Evolutionary conservation across 306 rosid genomes (phyloP), one percentile per base, ranked within the genome.

Genomic region (Quercus dentata): DNA sequence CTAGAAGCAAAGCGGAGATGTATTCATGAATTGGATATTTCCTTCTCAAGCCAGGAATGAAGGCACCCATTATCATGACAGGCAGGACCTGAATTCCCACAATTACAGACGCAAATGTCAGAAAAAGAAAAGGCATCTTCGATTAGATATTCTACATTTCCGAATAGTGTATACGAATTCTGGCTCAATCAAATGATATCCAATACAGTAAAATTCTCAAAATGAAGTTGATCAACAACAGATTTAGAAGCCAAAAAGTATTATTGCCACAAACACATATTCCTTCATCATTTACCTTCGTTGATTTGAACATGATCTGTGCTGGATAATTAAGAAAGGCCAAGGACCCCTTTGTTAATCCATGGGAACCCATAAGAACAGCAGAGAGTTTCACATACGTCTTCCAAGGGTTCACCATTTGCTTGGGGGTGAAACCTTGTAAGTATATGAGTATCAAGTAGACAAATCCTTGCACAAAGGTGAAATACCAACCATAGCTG

Each of bases 401-500:
- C 71, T 59, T 87, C 93, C 93, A 90, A 64, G 93, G 86, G 31
- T 90, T 89, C 56, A 89, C 89, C 85, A 89, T 89, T 58, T 87
- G 86, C 82, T 89, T 87, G 74, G 91, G 77, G 41, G 89, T 81
- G 84, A 89, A 87, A 25, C 89, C 93, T 83, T 89, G 91, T 11
- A 85, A 75, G 79, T 79, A 77, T 67, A 89, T 85, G 20, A 89
- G 89, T 11, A 69, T 56, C 1, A 89, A 75, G 73, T 87, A 87
- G 61, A 89, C 93, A 81, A 89, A 84, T 69, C 94, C 91, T 86
- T 90, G 94, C 59, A 88, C 89, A 81, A 90, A 88, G 28, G 94
- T 90, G 83, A 90, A 88, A 74, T 90, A 88, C 94, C 94, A 90
- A 19, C 94, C 94, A 68, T 74, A 90, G 81, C 94, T 90, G 88